Evolutionary conservation across 2,329 filamentous ascomycete genomes (phyloP), one percentile per base, ranked within the genome.

Genomic region (Fusarium sp.): DNA sequence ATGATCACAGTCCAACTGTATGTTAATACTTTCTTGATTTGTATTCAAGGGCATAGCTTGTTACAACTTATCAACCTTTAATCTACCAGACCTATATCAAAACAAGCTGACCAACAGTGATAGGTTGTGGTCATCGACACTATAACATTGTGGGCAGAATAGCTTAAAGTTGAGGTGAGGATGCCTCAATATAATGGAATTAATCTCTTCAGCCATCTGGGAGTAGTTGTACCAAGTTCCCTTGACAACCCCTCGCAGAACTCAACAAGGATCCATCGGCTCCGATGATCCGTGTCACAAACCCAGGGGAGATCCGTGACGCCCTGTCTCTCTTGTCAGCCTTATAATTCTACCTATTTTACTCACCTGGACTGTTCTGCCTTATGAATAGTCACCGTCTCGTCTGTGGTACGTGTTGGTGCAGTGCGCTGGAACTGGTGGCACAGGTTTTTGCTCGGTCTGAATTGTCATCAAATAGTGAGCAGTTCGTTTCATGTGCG

Each of bases 231-330:
- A 45, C 39, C 52, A 36, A 58, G n/a, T 31, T 55, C 46, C 46
- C 31, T 23, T 46, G 35, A 37, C 41, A 40, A 48, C 53, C 60
- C 39, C 41, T 58, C 41, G 58, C 65, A 54, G 27, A 36, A 29
- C 20, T 36, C 43, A 53, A 50, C 57, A 67, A 60, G 70, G 70
- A 43, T 54, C 36, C 18, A 43, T 59, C 40, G 37, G 58, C 49
- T 59, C 51, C 45, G 56, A 50, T 60, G 55, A 51, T 62, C 50
- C 47, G 62, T 68, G 36, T 39, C 70, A 68, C 66, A 36, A 71
- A 43, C 67, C 67, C 33, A 58, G 58, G 41, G 62, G 63, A 70
- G 70, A 72, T 72, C 67, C 68, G 63, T 70, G 60, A 70, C 58
- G 59, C 65, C 70, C 60, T 40, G 31, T 59, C 41, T 54, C 40